phyloP scores from a whole-genome alignment of 2,329 filamentous ascomycete genomes.

The Verticillium klebahnii region DNA sequence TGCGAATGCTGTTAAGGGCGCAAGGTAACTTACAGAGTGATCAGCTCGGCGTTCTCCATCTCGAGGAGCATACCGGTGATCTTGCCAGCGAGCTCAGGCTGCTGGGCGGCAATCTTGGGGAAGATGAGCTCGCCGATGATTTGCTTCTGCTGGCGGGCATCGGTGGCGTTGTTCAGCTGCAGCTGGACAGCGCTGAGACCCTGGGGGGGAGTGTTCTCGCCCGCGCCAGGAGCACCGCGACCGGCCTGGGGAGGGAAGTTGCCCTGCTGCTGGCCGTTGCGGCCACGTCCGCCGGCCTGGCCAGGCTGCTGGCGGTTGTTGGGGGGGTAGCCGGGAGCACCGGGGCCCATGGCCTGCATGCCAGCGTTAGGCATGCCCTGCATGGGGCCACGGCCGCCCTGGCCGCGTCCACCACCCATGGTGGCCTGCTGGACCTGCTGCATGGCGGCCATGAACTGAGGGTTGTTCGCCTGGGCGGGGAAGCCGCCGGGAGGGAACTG shows the following conservation, averaged over 20 bases:
- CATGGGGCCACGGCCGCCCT: conserved; percentile 68
- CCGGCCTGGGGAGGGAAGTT: conserved; percentile 43
- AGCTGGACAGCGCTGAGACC: conserved; percentile 39
- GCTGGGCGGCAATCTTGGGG: conserved; percentile 94
- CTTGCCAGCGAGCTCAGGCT: conserved; percentile 95
- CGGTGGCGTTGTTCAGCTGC: conserved; percentile 51
- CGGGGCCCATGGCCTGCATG: conserved; percentile 37
- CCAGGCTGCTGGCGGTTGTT: conserved; percentile 44
- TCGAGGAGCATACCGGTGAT: conserved; percentile 99
- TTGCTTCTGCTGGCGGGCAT: conserved; percentile 88
- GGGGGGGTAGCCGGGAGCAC: conserved; percentile 53
- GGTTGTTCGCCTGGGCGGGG: conserved; percentile 68
- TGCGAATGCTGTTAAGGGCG: background rate
- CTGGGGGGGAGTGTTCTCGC: background rate
- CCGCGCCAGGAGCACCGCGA: conserved; percentile 27
- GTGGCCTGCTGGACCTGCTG: conserved; percentile 67
- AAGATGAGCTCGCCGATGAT: conserved; percentile 96
- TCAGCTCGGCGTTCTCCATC: conserved; percentile 95
- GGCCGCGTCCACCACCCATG: conserved; percentile 57
- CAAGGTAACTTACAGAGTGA: conserved; percentile 76
- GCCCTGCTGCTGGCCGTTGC: conserved; percentile 31
- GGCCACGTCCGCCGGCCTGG: conserved; percentile 36
- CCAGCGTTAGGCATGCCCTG: conserved; percentile 70
- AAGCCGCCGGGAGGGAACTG: conserved; percentile 78
- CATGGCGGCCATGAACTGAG: conserved; percentile 76